These are phyloP conservation scores for Hymenoscyphus albidus DNA, from an alignment of 2,329 filamentous ascomycete genomes.

Conservation along the genomic window DNA sequence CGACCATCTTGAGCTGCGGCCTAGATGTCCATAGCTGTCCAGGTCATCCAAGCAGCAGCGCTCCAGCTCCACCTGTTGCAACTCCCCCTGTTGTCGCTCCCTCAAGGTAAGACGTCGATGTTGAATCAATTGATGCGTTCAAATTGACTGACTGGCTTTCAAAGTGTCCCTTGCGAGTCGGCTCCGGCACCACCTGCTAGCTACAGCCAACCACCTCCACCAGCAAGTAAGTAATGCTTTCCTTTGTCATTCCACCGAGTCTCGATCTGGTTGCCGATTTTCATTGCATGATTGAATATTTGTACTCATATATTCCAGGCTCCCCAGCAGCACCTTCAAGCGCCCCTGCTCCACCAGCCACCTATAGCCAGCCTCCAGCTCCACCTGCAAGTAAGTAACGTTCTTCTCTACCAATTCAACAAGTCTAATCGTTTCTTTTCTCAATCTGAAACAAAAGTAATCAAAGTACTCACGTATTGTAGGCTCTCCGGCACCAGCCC, in stretches of 20 bases:
- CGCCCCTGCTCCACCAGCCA: neutral
- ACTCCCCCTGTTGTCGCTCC: neutral
- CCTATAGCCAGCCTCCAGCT: neutral
- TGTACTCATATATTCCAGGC: neutral
- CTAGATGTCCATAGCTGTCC: neutral
- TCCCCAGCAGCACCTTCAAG: neutral
- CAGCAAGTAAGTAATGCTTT: neutral
- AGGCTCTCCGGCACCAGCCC: neutral
- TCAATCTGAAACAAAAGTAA: too few species aligned
- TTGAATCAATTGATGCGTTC: neutral
- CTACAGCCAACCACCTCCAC: neutral
- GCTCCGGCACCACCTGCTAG: neutral
- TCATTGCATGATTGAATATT: neutral
- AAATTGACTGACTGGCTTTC: neutral
- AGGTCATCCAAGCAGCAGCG: neutral
- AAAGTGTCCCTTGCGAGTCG: neutral
- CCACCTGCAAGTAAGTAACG: neutral
- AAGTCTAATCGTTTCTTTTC: neutral
- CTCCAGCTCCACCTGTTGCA: neutral
- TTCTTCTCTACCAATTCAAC: neutral
- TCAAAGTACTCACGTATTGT: neutral
- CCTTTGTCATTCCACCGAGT: neutral
- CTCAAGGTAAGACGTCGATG: neutral
- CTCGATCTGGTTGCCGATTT: neutral
- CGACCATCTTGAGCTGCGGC: slow-evolving; percentile 6